Percentiles rank a stretch among this genome's conserved stretches.
Conservation (phyloP, 2,329 filamentous ascomycete genomes). For the Lachnellula arida region DNA sequence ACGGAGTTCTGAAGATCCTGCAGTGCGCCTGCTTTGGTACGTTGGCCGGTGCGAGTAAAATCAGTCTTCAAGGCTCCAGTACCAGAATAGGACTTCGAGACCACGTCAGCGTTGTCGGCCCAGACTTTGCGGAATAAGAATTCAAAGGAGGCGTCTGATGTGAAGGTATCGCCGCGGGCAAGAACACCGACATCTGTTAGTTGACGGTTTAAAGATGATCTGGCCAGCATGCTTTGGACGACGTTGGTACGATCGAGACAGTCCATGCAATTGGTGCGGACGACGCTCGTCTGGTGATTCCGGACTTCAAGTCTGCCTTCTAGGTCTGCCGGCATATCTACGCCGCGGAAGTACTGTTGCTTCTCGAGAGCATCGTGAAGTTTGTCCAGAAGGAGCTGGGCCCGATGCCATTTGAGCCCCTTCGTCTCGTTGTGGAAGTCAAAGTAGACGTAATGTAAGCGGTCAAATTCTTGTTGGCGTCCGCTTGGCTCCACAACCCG, state of each 20-base stretch:
- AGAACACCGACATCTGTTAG: slow-evolving; percentile 80
- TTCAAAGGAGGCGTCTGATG: slow-evolving; percentile 75
- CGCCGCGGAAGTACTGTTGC: slow-evolving; percentile 88
- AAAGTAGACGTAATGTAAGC: slow-evolving; percentile 94
- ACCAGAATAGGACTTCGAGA: slow-evolving; percentile 88
- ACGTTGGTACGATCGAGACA: slow-evolving; percentile 97
- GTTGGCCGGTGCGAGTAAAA: slow-evolving; percentile 86
- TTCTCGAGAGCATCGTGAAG: slow-evolving; percentile 69
- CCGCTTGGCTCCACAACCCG: slow-evolving; percentile 65
- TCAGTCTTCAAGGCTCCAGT: slow-evolving; percentile 98
- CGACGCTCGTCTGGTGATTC: slow-evolving; percentile 78
- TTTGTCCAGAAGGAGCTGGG: slow-evolving; percentile 78
- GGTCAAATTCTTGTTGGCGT: slow-evolving; percentile 62
- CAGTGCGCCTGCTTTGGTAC: slow-evolving; percentile 78
- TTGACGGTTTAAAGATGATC: slow-evolving; percentile 84
- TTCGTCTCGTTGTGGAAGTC: slow-evolving; percentile 99
- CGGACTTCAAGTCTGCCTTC: slow-evolving; percentile 74
- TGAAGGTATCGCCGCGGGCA: slow-evolving; percentile 68
- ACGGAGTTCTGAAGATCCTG: slow-evolving; percentile 86
- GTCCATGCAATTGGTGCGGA: slow-evolving; percentile 99
- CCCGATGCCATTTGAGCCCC: slow-evolving; percentile 87
- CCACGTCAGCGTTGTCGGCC: slow-evolving; percentile 97
- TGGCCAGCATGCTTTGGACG: slow-evolving; percentile 93
- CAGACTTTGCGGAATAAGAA: slow-evolving; percentile 93
- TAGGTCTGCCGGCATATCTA: slow-evolving; percentile 71